Evolutionary conservation across 2,329 filamentous ascomycete species (phyloP).

Genomic region (Colletotrichum sp.): DNA sequence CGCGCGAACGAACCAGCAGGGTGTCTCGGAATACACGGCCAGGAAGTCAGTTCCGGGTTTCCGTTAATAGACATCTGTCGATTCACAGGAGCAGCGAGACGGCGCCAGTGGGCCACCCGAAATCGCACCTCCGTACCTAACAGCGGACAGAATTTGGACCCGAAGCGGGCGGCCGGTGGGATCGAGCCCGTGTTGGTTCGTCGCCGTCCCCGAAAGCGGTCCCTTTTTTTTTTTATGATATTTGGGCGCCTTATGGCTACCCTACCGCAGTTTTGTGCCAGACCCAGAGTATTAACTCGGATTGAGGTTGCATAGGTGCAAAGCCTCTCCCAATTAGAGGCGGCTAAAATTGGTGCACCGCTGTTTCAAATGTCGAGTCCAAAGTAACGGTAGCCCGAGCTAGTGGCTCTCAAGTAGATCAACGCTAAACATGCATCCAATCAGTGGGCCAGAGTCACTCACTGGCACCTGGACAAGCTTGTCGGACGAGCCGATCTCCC

Average conservation of each 20-base stretch:
- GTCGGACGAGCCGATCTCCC: background rate
- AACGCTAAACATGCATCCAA: slow-evolving; percentile 4
- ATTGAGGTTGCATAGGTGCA: background rate
- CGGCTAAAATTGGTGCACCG: slow-evolving; percentile 2
- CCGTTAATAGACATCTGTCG: no score
- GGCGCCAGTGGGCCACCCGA: background rate
- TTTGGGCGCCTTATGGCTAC: background rate
- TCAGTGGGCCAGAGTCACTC: background rate
- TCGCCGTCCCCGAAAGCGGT: background rate
- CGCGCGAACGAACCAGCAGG: background rate
- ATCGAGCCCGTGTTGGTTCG: background rate
- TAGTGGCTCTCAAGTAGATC: slow-evolving; percentile 17
- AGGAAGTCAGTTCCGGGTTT: background rate
- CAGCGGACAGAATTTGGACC: background rate
- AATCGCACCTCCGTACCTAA: background rate
- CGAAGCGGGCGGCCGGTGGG: background rate
- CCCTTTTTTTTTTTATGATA: background rate
- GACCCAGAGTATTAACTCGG: background rate
- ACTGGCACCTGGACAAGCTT: background rate
- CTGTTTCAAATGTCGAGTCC: slow-evolving; percentile 15
- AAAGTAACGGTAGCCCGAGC: slow-evolving; percentile 8
- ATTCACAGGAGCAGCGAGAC: background rate
- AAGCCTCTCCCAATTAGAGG: background rate
- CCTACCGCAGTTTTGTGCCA: background rate
- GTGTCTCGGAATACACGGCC: background rate